A percentile compares a stretch with the other conserved stretches of the same genome.
phyloP scores from a whole-genome alignment of 768 basidiomycete species.

The Suillus bovinus region DNA sequence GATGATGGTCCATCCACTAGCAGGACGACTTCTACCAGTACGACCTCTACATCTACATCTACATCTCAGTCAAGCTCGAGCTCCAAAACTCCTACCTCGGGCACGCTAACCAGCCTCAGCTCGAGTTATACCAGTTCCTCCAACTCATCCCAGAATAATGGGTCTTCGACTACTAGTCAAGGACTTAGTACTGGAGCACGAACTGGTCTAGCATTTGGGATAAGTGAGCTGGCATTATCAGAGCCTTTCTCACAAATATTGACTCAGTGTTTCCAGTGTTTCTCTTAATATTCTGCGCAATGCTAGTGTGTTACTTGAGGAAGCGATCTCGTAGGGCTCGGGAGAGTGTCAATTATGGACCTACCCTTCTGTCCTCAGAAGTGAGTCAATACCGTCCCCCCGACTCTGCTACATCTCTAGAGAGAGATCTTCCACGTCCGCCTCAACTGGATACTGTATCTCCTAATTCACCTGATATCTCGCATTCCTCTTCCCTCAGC shows the following conservation, averaged over 20 bases:
- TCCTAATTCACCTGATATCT: neutral
- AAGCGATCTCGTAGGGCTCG: conserved; percentile 10
- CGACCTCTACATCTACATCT: neutral
- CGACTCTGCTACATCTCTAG: neutral
- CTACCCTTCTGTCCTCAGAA: conserved; percentile 9
- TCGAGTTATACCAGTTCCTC: neutral
- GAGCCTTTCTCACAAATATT: neutral
- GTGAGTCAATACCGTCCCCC: conserved; percentile 14
- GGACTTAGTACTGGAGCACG: conserved; percentile 19
- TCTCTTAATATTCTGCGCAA: conserved; percentile 2
- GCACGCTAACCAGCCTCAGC: conserved; percentile 2
- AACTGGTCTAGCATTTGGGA: conserved; percentile 28
- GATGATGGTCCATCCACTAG: neutral
- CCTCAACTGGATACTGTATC: neutral
- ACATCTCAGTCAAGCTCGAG: conserved; percentile 7
- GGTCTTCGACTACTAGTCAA: conserved; percentile 7
- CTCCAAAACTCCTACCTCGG: neutral
- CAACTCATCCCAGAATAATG: conserved; percentile 6
- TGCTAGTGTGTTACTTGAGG: conserved; percentile 11
- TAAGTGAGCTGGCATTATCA: conserved; percentile 18
- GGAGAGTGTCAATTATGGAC: neutral
- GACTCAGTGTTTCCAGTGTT: conserved; percentile 8
- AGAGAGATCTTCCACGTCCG: conserved; percentile 5
- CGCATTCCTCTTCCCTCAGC: conserved; percentile 5
- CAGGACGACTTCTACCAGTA: neutral